Percentiles rank a stretch among this genome's conserved stretches.
phyloP scores from a whole-genome alignment of 495 filamentous ascomycete species.

The Penicillium daleae region DNA sequence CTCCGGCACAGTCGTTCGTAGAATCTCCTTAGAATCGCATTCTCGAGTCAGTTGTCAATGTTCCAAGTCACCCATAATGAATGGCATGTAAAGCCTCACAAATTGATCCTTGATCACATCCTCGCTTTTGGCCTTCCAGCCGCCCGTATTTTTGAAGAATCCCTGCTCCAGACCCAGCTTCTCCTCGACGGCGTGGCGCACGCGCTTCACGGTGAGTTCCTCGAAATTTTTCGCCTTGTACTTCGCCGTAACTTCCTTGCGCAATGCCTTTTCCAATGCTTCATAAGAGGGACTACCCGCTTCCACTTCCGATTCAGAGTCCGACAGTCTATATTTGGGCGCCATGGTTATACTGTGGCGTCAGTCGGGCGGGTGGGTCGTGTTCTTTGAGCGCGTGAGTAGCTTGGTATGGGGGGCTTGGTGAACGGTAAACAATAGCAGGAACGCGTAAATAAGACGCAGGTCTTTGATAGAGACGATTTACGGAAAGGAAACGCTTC shows the following conservation, averaged over 20 bases:
- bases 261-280: conserved; percentile 57
- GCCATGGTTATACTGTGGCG: conserved; percentile 32
- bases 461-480: background rate
- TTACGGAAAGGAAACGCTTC: background rate
- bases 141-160: conserved; percentile 64
- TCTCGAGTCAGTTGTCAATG: conserved; percentile 11
- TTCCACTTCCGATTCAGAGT: conserved; percentile 39
- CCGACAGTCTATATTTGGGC: conserved; percentile 40
- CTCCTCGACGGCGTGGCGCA: conserved; percentile 69
- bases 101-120: conserved; percentile 69
- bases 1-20: conserved; percentile 34
- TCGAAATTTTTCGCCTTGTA: conserved; percentile 62
- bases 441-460: background rate
- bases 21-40: conserved; percentile 31
- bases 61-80: background rate
- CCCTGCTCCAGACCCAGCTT: conserved; percentile 65
- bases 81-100: conserved; percentile 53
- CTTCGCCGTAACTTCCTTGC: conserved; percentile 58
- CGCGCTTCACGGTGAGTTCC: conserved; percentile 74
- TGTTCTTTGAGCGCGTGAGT: background rate
- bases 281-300: conserved; percentile 35
- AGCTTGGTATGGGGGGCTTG: background rate
- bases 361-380: background rate
- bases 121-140: conserved; percentile 85
- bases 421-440: background rate